phyloP scores from a whole-genome alignment of 495 filamentous ascomycete species.

The Tirmania nivea region DNA sequence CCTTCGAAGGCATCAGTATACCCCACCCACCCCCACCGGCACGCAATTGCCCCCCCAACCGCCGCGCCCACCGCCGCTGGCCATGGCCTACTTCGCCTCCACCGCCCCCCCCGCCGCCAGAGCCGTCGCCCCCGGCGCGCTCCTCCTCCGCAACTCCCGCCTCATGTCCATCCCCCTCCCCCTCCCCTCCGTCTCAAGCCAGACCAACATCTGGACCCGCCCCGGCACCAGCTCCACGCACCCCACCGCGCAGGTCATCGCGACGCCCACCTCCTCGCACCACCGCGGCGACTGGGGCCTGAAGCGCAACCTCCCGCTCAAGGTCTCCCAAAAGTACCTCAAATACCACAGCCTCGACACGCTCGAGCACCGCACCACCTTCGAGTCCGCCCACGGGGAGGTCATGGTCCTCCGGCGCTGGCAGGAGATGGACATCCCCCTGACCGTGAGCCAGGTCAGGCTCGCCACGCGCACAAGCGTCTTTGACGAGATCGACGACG shows the following conservation, averaged over 20 bases:
- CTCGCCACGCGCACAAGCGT: constrained; percentile 20
- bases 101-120: constrained; percentile 14
- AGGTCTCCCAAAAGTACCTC: constrained; percentile 48
- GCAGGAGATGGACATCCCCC: constrained; percentile 52
- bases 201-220: constrained; percentile 41
- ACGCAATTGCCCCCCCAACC: neutral
- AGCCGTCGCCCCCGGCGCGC: constrained; percentile 35
- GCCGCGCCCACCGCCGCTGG: neutral
- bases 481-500: constrained; percentile 37
- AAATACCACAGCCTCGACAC: constrained; percentile 59
- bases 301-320: constrained; percentile 61
- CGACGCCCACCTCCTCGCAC: constrained; percentile 55
- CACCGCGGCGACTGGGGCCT: constrained; percentile 78
- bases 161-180: constrained; percentile 34
- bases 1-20: no score
- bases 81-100: neutral
- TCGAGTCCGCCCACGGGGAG: constrained; percentile 63
- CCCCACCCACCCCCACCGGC: no score
- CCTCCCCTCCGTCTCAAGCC: constrained; percentile 27
- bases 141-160: constrained; percentile 36
- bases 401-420: constrained; percentile 65
- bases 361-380: constrained; percentile 79
- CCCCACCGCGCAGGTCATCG: constrained; percentile 70
- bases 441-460: constrained; percentile 17
- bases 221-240: constrained; percentile 47